Evolutionary conservation across 352 stramenopile genomes (phyloP), one percentile per base, ranked within the genome.

Genomic region (Pythium aphanidermatum): DNA sequence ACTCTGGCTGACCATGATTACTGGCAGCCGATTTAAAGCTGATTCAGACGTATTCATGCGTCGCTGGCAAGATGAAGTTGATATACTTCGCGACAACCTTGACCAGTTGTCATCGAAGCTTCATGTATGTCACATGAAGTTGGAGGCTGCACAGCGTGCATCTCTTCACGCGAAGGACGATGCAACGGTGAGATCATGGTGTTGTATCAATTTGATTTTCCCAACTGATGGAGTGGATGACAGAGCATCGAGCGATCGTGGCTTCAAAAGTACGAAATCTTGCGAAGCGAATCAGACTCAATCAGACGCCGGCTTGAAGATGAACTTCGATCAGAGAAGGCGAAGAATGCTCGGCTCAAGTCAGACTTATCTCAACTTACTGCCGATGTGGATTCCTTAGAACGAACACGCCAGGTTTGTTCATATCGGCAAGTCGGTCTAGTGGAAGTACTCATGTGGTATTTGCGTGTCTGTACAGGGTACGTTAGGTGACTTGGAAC

Each of bases 21-120:
- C n/a, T n/a, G n/a, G 21, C 43, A 79, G 60, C 7, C 60, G 77
- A 1, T 81, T 84, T 17, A 72, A 84, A 36, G 39, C 51, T 2
- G 60, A 84, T 17, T 36, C 50, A 9, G 50, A 49, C 21, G 39
- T 29, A 7, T 30, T 88, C 31, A 46, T 74, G 28, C 57, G 52
- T 5, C 57, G 63, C 11, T 83, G 62, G 68, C 66, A 81, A 32
- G 58, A 85, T 19, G 60, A 86, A 45, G 27, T 41, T 3, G 65
- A 58, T 1, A 3, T 41, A n/a, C 53, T 77, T 60, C 53, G 32
- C 12, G 58, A 37, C 1, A 63, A 78, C 17, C 47, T 88, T 14
- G 70, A 84, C 12, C 60, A 55, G 3, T 24, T 85, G 8, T 62
- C 57, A 11, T 63, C 62, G 9, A 60, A 72, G 25, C 47, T 88